Evolutionary conservation across 1,284 basidiomycete genomes (phyloP), one percentile per base, ranked within the genome.

Genomic region (Coriolopsis trogii): DNA sequence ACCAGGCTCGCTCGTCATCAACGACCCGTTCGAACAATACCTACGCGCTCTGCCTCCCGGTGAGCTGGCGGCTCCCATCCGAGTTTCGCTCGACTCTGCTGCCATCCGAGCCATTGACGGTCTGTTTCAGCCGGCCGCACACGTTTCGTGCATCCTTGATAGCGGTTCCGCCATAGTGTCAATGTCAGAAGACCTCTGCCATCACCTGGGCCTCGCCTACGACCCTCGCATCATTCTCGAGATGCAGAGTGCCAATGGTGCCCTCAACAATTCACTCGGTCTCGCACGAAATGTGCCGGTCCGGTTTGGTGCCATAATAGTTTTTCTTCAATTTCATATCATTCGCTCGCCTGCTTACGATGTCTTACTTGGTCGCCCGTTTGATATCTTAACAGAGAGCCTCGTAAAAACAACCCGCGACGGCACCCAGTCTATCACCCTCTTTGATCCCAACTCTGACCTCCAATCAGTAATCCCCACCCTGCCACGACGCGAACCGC

Each of bases 341-440:
- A 69, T 74, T 5, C 38, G 53, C 1, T 47, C 52, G 0, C 56
- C 68, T 0, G 63, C 72, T 0, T 73, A 74, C 51, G 56, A 65
- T 16, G 60, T 71, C 1, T 51, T 74, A 0, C 44, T 73, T 2
- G 70, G 72, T 0, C 38, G 67, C 8, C 70, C 70, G 0, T 73
- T 73, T 51, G 67, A 72, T 44, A 54, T 67, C 0, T 36, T 73
- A 6, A 68, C 67, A 0, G 31, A 63, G 7, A 66, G 62, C 21
- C 25, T 50, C 6, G 34, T 70, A 0, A 38, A 59, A 12, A 68
- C 65, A 30, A 42, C 38, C 16, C 7, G 15, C 1, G 56, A 68
- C 34, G 64, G 63, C 0, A 28, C 49, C 0, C 65, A 69, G 48
- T 53, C 46, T 0, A 56, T 69, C 8, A 66, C 56, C 1, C 45